Conservation (phyloP, 192 early-diverging fungal genomes). For the Linnemannia exigua region DNA sequence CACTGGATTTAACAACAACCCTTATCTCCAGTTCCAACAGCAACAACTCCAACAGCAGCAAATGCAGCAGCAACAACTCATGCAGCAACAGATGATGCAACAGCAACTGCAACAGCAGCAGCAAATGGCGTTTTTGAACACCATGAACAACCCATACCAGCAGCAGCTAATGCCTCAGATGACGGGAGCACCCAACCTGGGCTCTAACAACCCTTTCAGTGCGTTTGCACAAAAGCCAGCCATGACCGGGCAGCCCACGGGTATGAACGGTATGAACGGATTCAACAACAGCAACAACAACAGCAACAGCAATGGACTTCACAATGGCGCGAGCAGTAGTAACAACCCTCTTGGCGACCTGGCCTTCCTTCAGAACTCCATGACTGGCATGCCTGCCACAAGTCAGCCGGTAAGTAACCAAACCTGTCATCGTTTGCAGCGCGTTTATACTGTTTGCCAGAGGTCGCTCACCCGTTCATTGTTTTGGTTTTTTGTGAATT, state of each 20-base stretch:
- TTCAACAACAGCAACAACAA: constrained; percentile 13
- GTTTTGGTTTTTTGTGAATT: not conserved
- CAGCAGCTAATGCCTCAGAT: constrained; percentile 45
- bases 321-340: constrained; percentile 12
- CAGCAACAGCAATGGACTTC: not conserved
- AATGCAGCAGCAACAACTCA: constrained; percentile 39
- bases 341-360: constrained; percentile 27
- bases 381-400: constrained; percentile 22
- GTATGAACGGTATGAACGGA: constrained; percentile 8
- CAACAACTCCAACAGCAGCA: constrained; percentile 58
- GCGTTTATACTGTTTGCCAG: not conserved
- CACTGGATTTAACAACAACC: constrained; percentile 46
- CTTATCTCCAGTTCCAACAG: constrained; percentile 51
- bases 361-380: constrained; percentile 34
- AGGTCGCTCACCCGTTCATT: not conserved
- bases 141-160: constrained; percentile 49
- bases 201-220: constrained; percentile 58
- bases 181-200: constrained; percentile 35
- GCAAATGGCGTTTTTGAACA: constrained; percentile 33
- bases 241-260: constrained; percentile 13
- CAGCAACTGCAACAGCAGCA: constrained; percentile 52
- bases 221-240: constrained; percentile 31
- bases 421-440: not conserved
- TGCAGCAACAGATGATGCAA: constrained; percentile 50
- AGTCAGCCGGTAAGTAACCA: constrained; percentile 24